A percentile compares a stretch with the other conserved stretches of the same genome.
Conservation (phyloP, 2,329 filamentous ascomycete genomes). For the Colletotrichum sp. region DNA sequence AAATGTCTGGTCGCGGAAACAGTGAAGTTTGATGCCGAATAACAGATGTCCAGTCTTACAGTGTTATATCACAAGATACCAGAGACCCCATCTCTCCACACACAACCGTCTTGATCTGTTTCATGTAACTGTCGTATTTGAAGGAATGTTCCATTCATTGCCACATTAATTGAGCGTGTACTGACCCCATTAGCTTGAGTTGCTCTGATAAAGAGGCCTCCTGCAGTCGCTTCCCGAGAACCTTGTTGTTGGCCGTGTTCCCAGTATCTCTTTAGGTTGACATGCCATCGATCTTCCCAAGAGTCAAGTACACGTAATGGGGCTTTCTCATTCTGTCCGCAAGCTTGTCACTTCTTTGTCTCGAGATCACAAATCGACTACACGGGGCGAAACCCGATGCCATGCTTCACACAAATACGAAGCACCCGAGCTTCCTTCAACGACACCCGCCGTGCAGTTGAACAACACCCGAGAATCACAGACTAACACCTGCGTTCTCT, state of each 20-base stretch:
- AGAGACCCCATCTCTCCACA: not conserved
- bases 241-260: not conserved
- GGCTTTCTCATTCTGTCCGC: not conserved
- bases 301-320: not conserved
- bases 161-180: not conserved
- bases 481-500: not conserved
- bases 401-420: not conserved
- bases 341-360: not conserved
- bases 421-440: not conserved
- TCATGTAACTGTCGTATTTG: not conserved
- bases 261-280: not conserved
- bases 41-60: not conserved
- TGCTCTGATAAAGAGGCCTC: not conserved
- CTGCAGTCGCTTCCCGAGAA: not conserved
- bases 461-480: not conserved
- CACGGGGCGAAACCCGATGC: not conserved
- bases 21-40: not conserved
- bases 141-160: not conserved
- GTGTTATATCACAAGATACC: not conserved
- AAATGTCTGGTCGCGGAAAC: not conserved
- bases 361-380: not conserved
- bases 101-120: not conserved
- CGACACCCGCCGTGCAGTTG: not conserved
- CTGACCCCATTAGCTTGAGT: not conserved
- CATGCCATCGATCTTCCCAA: not conserved